phyloP scores from a whole-genome alignment of 1,284 basidiomycete species.

The Bjerkandera adusta region DNA sequence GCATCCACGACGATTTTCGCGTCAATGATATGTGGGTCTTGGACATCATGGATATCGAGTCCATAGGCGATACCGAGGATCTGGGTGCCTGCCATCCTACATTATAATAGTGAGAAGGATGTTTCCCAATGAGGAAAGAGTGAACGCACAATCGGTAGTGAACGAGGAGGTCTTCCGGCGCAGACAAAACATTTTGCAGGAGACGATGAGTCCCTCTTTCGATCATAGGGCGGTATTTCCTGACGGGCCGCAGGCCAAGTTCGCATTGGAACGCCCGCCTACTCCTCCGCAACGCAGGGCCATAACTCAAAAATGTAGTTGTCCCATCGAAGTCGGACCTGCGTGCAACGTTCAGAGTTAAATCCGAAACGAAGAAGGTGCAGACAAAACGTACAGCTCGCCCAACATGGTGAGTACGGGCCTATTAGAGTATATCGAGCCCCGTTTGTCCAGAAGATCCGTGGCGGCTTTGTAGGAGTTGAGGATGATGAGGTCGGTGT shows the following conservation, averaged over 20 bases:
- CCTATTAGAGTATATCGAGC: conserved; percentile 6
- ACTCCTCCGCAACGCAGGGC: no score
- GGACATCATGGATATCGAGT: conserved; percentile 22
- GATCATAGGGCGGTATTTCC: conserved; percentile 14
- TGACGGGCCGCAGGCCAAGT: conserved; percentile 22
- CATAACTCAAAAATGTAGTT: conserved; percentile 25
- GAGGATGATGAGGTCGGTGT: conserved; percentile 6
- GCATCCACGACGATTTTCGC: conserved; percentile 22
- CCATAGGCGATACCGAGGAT: conserved; percentile 29
- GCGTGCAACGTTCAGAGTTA: conserved; percentile 5
- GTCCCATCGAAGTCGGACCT: conserved; percentile 7
- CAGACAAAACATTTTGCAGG: neutral
- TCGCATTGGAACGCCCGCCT: conserved; percentile 31
- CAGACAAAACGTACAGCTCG: conserved; percentile 12
- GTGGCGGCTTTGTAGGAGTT: conserved; percentile 6
- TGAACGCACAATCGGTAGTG: neutral
- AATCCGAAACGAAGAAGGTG: no score
- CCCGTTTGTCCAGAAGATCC: conserved; percentile 11
- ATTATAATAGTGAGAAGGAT: conserved; percentile 20
- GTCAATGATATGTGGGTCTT: conserved; percentile 25
- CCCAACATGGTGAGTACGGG: conserved; percentile 7
- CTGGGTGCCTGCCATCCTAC: conserved; percentile 21
- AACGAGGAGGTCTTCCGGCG: neutral
- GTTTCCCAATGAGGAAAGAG: no score
- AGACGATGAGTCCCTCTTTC: no score